Evolutionary conservation across 176 grass and related monocot genomes (phyloP).

Genomic region (Oryza meyeriana): DNA sequence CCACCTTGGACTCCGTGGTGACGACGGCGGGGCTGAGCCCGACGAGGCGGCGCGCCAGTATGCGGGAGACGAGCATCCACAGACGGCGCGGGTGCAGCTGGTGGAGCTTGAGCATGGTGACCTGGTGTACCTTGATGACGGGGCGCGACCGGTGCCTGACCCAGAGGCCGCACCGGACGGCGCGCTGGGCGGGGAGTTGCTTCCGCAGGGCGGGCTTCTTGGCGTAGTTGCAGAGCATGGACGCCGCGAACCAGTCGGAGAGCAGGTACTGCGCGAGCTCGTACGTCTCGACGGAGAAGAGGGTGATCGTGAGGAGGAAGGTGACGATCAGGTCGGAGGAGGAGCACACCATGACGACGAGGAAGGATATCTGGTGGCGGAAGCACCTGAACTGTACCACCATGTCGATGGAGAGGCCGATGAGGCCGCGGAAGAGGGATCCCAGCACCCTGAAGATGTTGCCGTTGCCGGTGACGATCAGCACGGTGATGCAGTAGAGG

Average conservation of each 20-base stretch:
- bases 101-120: slow-evolving; percentile 19
- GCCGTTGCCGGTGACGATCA: slow-evolving; percentile 37
- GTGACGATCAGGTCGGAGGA: slow-evolving; percentile 36
- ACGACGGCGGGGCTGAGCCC: neutral
- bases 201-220: neutral
- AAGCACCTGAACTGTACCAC: slow-evolving; percentile 34
- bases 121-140: slow-evolving; percentile 22
- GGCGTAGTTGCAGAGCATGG: slow-evolving; percentile 11
- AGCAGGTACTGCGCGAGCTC: slow-evolving; percentile 9
- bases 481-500: slow-evolving; percentile 8
- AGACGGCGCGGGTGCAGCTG: neutral
- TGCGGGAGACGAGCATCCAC: slow-evolving; percentile 21
- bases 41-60: slow-evolving; percentile 12
- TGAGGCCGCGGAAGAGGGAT: neutral
- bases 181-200: neutral
- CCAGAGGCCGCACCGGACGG: neutral
- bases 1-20: neutral
- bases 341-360: slow-evolving; percentile 19
- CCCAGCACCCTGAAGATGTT: slow-evolving; percentile 15
- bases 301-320: slow-evolving; percentile 27
- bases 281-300: slow-evolving; percentile 25
- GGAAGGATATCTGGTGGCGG: slow-evolving; percentile 1
- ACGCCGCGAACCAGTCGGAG: slow-evolving; percentile 15
- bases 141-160: neutral
- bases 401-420: slow-evolving; percentile 11